Base-by-base conservation (phyloP, 2,329 filamentous ascomycete genomes). In the Claviceps monticola region DNA sequence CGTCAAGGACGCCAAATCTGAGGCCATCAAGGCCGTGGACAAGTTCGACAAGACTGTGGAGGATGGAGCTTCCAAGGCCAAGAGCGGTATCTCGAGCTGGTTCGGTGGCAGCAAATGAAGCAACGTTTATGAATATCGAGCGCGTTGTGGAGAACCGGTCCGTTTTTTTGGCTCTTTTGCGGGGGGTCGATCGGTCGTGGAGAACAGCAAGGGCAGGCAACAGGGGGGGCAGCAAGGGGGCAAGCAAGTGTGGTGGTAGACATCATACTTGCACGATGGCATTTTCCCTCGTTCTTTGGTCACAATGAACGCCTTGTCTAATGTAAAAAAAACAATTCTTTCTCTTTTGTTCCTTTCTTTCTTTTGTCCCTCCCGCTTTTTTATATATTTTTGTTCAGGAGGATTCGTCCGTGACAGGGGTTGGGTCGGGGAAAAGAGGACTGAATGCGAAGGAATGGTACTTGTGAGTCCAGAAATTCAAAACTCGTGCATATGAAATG, bases 41-140 rank as follows among this genome's bases (percentile, higher is more conserved):
- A 80, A 84, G 66, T 83, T 90, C 61, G 90, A 95, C 71, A 79
- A 81, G 61, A 89, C 82, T 58, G 84, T 95, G 50, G 86, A 90
- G 73, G 74, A 86, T 58, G 82, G 82, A 58, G 81, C 88, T 4
- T 70, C 82, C 49, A 85, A 95, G 74, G 86, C 88, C 45, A 95
- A 95, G 81, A 80, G 82, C 61, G 84, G 85, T 57, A 68, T 95
- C 61, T 86, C 84, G 43, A 79, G 85, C 66, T 96, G 89, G 90
- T 95, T 96, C 62, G 84, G 88, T 53, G 83, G 78, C 48, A 60
- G 78, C 49, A 61, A 61, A 61, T 68, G 68, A 57, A 11, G 17
- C 7, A 14, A 23, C 13, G 29, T 46, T 29, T 11, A 8, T 16
- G n/a, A 39, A 6, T 5, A 19, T 39, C 16, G 49, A 36, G 34